Base-by-base conservation (phyloP, 805 yeast species). In the Saturnispora kantuleensis region DNA sequence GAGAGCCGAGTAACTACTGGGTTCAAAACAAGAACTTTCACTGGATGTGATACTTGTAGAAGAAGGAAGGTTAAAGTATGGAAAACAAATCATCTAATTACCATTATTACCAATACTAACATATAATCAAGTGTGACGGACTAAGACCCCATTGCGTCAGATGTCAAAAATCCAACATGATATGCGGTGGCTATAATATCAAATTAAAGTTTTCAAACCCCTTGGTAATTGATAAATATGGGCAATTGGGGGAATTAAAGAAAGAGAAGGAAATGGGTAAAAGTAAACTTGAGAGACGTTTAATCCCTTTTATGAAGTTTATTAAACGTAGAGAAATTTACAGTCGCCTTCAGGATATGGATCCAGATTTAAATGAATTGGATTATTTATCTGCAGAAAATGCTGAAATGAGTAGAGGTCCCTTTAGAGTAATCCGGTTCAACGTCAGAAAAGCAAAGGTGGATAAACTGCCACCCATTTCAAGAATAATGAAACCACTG, bases 31-130 rank as follows among this genome's bases (percentile, higher is more conserved):
- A 49, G 67, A 32, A 55, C 65, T 1, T 73, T 73, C 55, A 62
- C 69, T 38, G 81, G 81, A 4, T 76, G 81, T 56, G 71, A 74
- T 65, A 76, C 80, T 6, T 76, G 81, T 51, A 61, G 81, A 33
- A 54, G 60, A 17, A 60, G 79, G 21, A 74, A 73, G 50, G 73
- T 75, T 50, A 73, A 73, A 54, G 26, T 21, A 21, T 21, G 26
- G 26, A 21, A 21, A 21, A 21, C 26, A 21, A 21, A 21, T 21
- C 8, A 21, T 21, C 8, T 21, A 21, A 21, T 21, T 7, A 21
- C 26, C 26, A 21, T 21, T 21, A 21, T 4, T 21, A 21, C 26
- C 26, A 21, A 21, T 21, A 21, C 26, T 21, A 21, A 21, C 26
- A 5, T 21, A 21, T 21, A 7, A 31, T 42, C 31, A 44, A 44